Base-by-base conservation (phyloP, 768 basidiomycete species). In the Butyriboletus loyo region DNA sequence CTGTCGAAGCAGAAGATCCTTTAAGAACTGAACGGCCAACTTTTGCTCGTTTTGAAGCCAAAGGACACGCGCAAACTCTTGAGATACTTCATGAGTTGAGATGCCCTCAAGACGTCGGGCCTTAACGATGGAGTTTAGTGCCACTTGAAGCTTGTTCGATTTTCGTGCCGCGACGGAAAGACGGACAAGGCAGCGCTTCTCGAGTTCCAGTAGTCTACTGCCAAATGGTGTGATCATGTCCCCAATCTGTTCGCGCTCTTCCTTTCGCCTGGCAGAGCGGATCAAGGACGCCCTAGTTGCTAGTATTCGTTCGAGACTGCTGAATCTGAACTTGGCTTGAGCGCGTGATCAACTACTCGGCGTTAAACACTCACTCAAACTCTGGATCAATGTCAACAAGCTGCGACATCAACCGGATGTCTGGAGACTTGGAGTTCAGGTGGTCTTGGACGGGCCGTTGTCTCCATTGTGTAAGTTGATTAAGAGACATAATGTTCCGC, bases 41-140 rank as follows among this genome's bases (percentile, higher is more conserved):
- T 83, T 84, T 59, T 92, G 88, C 65, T 99, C 96, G 39, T 82
- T 84, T 54, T 91, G 87, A 10, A 81, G 69, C 92, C 96, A 98
- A 7, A 98, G 77, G 17, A 98, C 93, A 53, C 86, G 82, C 15
- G 96, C 87, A 59, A 92, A 92, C 65, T 97, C 95, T 60, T 86
- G 78, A 0, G 84, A 81, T 22, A 89, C 82, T 27, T 79, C 75
- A n/a, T 73, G 72, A 4, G 81, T 74, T 0, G 77, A 65, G 1
- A 50, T 57, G 2, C 55, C 63, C 53, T 82, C 82, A 5, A 94
- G 70, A 34, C 72, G 75, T 63, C 89, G 87, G 1, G 92, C 91
- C 25, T 82, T 80, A 28, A 90, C 76, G 34, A 95, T 76, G 5
- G 94, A 85, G 62, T 96, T 98, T 25, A 97, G 70, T 0, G 96